Base-by-base conservation (phyloP, 176 grass and related monocot genomes). In the Dactylis glomerata region DNA sequence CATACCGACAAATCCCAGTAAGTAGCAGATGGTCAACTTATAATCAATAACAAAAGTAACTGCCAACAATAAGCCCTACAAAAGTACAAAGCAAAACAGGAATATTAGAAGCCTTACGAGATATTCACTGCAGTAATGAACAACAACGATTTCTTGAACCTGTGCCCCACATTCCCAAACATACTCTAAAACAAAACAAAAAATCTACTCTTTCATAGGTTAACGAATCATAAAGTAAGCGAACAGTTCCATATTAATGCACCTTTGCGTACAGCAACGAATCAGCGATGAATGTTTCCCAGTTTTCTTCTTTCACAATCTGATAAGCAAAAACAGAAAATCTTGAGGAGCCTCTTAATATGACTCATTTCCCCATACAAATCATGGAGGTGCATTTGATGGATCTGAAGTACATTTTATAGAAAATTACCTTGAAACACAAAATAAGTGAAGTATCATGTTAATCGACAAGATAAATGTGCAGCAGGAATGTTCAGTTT, bases 221-320 rank as follows among this genome's bases (percentile, higher is more conserved):
- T 27, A 74, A 84, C 44, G 30, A 81, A 84, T 51, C 42, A 40
- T 11, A 63, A 23, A 34, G 63, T 68, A 75, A 20, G 42, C 58
- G 56, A 59, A 34, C 2, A 76, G 63, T 58, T 74, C 6, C 17
- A 26, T 64, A 56, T 74, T 16, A 63, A 26, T 42, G 3, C 58
- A 96, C 93, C 96, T 96, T 99, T 3, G 86, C 93, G 82, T 96
- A 99, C 31, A 99, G 77, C 32, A 99, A 75, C 9, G 78, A 85
- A 81, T 94, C 88, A 84, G 83, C 88, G 24, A 99, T 79, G 32
- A 88, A 94, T 56, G 85, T 87, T 69, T 99, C 96, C 96, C 91
- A 96, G 69, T 85, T 94, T 87, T 99, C 96, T 69, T 95, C 93
- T 79, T 78, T 94, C 46, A 96, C 96, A 52, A 94, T 82, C 96